Evolutionary conservation across 768 basidiomycete genomes (phyloP), one percentile per base, ranked within the genome.

Genomic region (Sporobolomyces roseus): DNA sequence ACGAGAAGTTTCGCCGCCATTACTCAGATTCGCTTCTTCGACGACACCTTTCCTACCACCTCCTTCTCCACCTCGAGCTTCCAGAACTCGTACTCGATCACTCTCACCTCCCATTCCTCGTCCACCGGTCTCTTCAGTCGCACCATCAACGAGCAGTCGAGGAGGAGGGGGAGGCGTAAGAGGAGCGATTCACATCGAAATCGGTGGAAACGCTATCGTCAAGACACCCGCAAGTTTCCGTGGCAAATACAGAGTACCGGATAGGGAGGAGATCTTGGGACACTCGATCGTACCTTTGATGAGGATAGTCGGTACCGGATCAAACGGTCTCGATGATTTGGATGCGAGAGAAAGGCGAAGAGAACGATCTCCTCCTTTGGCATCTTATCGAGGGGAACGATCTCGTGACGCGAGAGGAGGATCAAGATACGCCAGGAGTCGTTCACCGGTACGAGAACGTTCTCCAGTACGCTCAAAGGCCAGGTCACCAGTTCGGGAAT

Each of bases 21-120:
- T 38, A 4, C 25, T 58, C n/a, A 27, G 56, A 25, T 58, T 58
- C 41, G 56, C 56, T 29, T 17, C 38, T 21, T 49, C 50, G 33
- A 8, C 21, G 2, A 35, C 54, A 3, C 35, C n/a, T 4, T 36
- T 53, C 27, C 29, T n/a, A 4, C 43, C 38, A 9, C 61, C 61
- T 29, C 52, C 62, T 54, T 9, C 52, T 17, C 32, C 25, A 7
- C 14, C 41, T 19, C 29, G 27, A 9, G 3, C 43, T 25, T 25
- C 19, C 19, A 25, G 62, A 30, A 16, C 61, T 51, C 61, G 61
- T 17, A 25, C 50, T 27, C 52, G 43, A 5, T 33, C 43, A n/a
- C 61, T 29, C 3, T 25, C 61, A n/a, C 49, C 36, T 13, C n/a
- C 23, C 3, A n/a, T n/a, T 27, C 48, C 60, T 14, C 41, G 52